A percentile compares a stretch with the other conserved stretches of the same genome.
These are phyloP conservation scores for Paecilomyces niveus DNA, from an alignment of 2,329 filamentous ascomycete species.

Conservation along the genomic window DNA sequence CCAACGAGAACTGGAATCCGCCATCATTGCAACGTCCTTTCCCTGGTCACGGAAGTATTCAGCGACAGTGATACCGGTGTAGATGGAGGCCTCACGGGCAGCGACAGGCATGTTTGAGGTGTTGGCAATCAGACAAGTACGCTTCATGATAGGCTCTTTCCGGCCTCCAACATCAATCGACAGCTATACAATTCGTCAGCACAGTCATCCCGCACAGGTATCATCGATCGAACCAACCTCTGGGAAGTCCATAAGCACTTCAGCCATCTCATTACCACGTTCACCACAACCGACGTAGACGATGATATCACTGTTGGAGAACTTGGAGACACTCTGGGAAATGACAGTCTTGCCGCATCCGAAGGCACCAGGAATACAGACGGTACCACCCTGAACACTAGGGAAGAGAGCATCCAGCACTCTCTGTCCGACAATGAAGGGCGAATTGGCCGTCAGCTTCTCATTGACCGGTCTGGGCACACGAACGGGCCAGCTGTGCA, in stretches of 20 bases:
- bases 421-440: constrained; percentile 93
- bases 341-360: constrained; percentile 99
- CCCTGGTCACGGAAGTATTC: constrained; percentile 98
- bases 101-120: constrained; percentile 99
- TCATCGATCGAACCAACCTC: constrained; percentile 46
- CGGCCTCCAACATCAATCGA: constrained; percentile 90
- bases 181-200: constrained; percentile 46
- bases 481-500: constrained; percentile 98
- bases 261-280: constrained; percentile 98
- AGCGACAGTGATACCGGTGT: constrained; percentile 89
- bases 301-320: constrained; percentile 98
- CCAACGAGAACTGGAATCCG: constrained; percentile 96
- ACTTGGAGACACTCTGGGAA: constrained; percentile 96
- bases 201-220: background rate
- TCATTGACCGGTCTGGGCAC: constrained; percentile 88
- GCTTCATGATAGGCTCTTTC: constrained; percentile 99
- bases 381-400: constrained; percentile 91
- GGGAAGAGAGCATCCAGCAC: constrained; percentile 96
- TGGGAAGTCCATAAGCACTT: constrained; percentile 99
- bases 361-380: constrained; percentile 96
- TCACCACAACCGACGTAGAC: constrained; percentile 94
- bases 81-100: constrained; percentile 96
- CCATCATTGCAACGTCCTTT: constrained; percentile 97
- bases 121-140: constrained; percentile 95
- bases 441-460: constrained; percentile 80